A percentile compares a stretch with the other conserved stretches of the same genome.
Conservation (phyloP, 2,329 filamentous ascomycete species). For the Ophiostoma australiae region DNA sequence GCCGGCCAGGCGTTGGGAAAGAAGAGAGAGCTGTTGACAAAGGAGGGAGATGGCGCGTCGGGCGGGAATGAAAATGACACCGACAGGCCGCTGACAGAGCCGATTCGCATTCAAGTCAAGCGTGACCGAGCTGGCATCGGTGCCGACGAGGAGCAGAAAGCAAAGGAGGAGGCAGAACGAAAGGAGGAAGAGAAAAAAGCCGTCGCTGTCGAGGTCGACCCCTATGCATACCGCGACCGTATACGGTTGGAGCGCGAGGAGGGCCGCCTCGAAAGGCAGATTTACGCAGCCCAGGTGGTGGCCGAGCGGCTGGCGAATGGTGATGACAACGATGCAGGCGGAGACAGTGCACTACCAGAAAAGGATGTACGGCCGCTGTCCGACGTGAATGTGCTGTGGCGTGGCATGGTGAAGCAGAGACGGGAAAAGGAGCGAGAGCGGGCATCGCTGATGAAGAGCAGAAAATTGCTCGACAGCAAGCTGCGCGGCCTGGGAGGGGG, state of each 20-base stretch:
- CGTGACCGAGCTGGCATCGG: constrained; percentile 80
- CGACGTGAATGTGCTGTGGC: constrained; percentile 72
- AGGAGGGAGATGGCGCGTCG: not conserved
- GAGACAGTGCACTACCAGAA: constrained; percentile 24
- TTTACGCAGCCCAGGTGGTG: constrained; percentile 75
- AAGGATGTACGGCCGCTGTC: constrained; percentile 45
- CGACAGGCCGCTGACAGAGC: constrained; percentile 49
- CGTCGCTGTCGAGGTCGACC: constrained; percentile 46
- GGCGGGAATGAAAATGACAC: not conserved
- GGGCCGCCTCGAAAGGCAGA: constrained; percentile 61
- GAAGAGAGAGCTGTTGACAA: constrained; percentile 29
- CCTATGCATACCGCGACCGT: constrained; percentile 68
- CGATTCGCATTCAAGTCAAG: constrained; percentile 70
- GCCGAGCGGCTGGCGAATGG: constrained; percentile 64
- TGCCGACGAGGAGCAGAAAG: constrained; percentile 72
- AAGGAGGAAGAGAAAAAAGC: constrained; percentile 53
- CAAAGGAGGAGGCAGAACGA: constrained; percentile 37
- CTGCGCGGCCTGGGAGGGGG: constrained; percentile 38
- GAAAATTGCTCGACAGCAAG: constrained; percentile 33
- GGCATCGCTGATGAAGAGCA: constrained; percentile 59
- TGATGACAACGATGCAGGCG: constrained; percentile 32
- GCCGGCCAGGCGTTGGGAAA: constrained; percentile 66
- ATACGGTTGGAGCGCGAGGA: constrained; percentile 66
- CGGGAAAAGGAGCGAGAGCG: constrained; percentile 65
- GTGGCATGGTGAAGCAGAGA: constrained; percentile 65